Base-by-base conservation (phyloP, 768 basidiomycete genomes). In the Amanita rimosa region DNA sequence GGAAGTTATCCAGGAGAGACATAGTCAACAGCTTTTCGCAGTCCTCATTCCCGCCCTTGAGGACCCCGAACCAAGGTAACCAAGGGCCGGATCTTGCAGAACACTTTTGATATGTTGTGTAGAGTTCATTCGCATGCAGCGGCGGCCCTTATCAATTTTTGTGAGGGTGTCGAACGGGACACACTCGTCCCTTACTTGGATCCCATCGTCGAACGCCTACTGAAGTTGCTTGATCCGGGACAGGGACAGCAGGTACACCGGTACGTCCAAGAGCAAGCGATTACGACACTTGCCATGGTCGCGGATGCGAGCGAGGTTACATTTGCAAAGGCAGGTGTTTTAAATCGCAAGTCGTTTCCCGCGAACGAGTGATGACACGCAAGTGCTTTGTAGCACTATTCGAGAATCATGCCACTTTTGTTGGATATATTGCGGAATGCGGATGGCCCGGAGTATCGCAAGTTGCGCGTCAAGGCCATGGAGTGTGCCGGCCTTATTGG, bases 41-140 rank as follows among this genome's bases (percentile, higher is more conserved):
- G 81, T 78, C 0, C 69, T 90, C 38, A 84, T 89, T 50, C 79
- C 78, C 1, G 72, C 88, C 0, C 67, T 92, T 0, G 81, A 85
- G 54, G 85, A 83, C 34, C 81, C 82, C 6, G 84, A 89, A 57
- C 71, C 84, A 34, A 67, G 84, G 85, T 83, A 53, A 38, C 68
- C 57, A 21, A 45, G 21, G 10, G 17, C 47, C 16, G 31, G 41
- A 29, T 24, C 31, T 16, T 34, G 40, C 3, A 29, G 29, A 7
- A 10, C 19, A 16, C 17, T 42, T n/a, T 36, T 24, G 22, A 14
- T 26, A 34, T 38, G 7, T 48, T 31, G 37, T 34, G 36, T 29
- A 91, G 90, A 21, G 87, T 93, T 0, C 89, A 91, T 53, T 74
- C 88, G 0, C 90, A 94, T 57, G 86, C 91, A 1, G 87, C 89